Conservation (phyloP, 2,329 filamentous ascomycete species). For the Plenodomus tracheiphilus region DNA sequence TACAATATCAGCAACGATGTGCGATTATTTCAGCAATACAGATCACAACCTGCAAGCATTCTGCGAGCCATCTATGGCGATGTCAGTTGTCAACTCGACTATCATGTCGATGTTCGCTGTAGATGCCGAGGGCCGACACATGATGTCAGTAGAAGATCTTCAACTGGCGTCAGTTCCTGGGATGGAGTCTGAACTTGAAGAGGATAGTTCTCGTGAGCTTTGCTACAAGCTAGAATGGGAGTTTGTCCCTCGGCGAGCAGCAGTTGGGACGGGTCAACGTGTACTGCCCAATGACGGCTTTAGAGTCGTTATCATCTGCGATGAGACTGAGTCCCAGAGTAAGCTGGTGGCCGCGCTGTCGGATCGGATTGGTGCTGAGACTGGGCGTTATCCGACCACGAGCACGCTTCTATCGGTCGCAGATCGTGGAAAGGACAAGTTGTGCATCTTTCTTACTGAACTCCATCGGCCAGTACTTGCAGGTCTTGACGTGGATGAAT, state of each 20-base stretch:
- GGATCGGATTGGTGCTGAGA: slow-evolving; percentile 5
- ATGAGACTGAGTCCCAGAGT: slow-evolving; percentile 10
- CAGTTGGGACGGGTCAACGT: not conserved
- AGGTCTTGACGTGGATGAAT: slow-evolving; percentile 2
- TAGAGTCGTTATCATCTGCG: slow-evolving; percentile 18
- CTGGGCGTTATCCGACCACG: not conserved
- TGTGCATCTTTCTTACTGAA: slow-evolving; percentile 19
- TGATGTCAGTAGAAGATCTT: slow-evolving; percentile 28
- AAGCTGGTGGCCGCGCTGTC: slow-evolving; percentile 19
- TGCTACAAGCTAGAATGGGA: slow-evolving; percentile 37
- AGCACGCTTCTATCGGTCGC: slow-evolving; percentile 4
- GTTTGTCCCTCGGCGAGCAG: not conserved
- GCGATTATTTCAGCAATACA: slow-evolving; percentile 1
- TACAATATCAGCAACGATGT: slow-evolving; percentile 16
- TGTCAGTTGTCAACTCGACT: slow-evolving; percentile 18
- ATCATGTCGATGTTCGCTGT: slow-evolving; percentile 28
- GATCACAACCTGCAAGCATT: slow-evolving; percentile 16
- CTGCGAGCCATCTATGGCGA: slow-evolving; percentile 9
- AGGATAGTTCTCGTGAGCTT: slow-evolving; percentile 19
- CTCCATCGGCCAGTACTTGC: slow-evolving; percentile 9
- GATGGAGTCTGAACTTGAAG: slow-evolving; percentile 6
- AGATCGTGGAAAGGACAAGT: slow-evolving; percentile 10
- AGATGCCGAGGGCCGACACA: slow-evolving; percentile 11
- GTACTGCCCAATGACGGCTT: not conserved
- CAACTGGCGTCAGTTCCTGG: slow-evolving; percentile 25